phyloP scores from a whole-genome alignment of 108 stramenopile species.

The Discostella pseudostelligera region DNA sequence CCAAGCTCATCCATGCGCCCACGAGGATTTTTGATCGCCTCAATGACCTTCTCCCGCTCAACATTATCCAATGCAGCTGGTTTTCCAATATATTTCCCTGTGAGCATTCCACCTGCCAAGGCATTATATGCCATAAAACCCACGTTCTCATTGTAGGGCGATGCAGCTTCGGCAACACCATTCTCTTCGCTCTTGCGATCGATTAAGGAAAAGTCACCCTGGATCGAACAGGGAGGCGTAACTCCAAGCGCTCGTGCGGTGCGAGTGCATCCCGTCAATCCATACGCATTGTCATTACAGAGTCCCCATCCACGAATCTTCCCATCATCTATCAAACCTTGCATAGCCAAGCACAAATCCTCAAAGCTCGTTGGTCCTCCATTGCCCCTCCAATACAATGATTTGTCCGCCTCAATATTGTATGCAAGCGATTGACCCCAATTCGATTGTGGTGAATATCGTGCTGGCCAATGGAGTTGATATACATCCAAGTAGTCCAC shows the following conservation, averaged over 20 bases:
- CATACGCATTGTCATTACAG: slow-evolving; percentile 92
- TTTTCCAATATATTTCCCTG: slow-evolving; percentile 79
- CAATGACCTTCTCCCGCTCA: slow-evolving; percentile 37
- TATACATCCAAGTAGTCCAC: slow-evolving; percentile 88
- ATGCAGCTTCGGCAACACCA: slow-evolving; percentile 88
- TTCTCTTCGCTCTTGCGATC: slow-evolving; percentile 88
- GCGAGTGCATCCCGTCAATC: slow-evolving; percentile 75
- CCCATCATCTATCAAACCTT: slow-evolving; percentile 75
- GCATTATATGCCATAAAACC: slow-evolving; percentile 91
- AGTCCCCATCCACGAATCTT: slow-evolving; percentile 89
- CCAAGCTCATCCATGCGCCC: slow-evolving; percentile 86
- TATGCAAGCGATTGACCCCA: slow-evolving; percentile 87
- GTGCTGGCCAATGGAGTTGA: slow-evolving; percentile 86
- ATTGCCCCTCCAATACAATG: slow-evolving; percentile 57
- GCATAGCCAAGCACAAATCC: slow-evolving; percentile 80
- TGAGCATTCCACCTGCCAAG: slow-evolving; percentile 88
- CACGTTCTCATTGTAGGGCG: slow-evolving; percentile 85
- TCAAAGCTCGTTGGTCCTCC: slow-evolving; percentile 84
- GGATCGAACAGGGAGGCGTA: slow-evolving; percentile 79
- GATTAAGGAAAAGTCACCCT: slow-evolving; percentile 83
- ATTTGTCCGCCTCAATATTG: slow-evolving; percentile 59
- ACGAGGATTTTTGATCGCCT: slow-evolving; percentile 65
- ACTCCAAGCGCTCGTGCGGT: slow-evolving; percentile 78
- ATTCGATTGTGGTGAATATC: slow-evolving; percentile 84
- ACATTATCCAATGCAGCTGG: slow-evolving; percentile 75